Conservation (phyloP, 129 eudicot genomes). For the Ambrosia artemisiifolia region DNA sequence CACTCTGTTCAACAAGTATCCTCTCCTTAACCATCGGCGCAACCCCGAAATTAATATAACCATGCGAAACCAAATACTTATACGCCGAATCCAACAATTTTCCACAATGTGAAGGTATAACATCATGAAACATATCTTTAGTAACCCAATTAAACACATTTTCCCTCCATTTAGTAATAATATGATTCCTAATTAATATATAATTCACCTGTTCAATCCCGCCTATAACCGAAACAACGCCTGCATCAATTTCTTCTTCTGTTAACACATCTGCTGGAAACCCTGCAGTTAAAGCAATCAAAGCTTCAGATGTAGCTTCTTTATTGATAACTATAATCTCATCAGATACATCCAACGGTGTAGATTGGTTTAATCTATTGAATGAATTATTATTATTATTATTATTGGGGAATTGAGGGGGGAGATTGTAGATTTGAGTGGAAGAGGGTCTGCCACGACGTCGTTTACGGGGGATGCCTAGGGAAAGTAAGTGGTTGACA, state of each 20-base stretch:
- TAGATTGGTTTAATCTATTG: slow-evolving; percentile 8
- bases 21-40: slow-evolving; percentile 68
- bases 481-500: slow-evolving; percentile 43
- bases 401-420: slow-evolving; percentile 7
- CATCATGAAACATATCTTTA: slow-evolving; percentile 76
- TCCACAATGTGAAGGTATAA: slow-evolving; percentile 68
- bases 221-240: slow-evolving; percentile 76
- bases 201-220: slow-evolving; percentile 97
- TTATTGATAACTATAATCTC: slow-evolving; percentile 89
- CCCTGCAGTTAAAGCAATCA: slow-evolving; percentile 78
- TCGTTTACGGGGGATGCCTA: slow-evolving; percentile 59
- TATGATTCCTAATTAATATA: slow-evolving; percentile 81
- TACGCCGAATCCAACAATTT: slow-evolving; percentile 68
- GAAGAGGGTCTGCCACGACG: slow-evolving; percentile 66
- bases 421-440: slow-evolving; percentile 46
- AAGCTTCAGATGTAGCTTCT: slow-evolving; percentile 89
- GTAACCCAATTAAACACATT: slow-evolving; percentile 71
- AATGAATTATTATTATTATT: slow-evolving; percentile 24
- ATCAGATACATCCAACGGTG: slow-evolving; percentile 52
- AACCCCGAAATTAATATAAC: slow-evolving; percentile 95
- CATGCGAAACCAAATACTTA: slow-evolving; percentile 69
- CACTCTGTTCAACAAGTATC: slow-evolving; percentile 30
- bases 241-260: slow-evolving; percentile 79
- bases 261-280: slow-evolving; percentile 90
- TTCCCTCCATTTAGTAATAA: slow-evolving; percentile 88